A percentile compares a stretch with the other conserved stretches of the same genome.
Evolutionary conservation across 805 yeast genomes (phyloP).

Genomic region (Metschnikowia bowlesiae): DNA sequence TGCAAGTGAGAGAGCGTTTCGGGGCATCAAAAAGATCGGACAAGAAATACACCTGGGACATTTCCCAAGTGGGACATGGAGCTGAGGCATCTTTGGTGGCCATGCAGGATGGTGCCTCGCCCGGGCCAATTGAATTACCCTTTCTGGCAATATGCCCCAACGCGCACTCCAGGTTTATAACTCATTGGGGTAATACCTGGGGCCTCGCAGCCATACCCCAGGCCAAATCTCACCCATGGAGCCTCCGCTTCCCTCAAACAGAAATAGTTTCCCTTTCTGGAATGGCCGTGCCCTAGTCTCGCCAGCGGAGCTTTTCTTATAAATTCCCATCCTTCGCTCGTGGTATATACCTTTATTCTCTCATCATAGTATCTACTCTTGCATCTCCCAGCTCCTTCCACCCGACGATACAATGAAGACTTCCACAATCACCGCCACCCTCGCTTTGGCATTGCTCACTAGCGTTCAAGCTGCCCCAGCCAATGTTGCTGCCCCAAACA

Average conservation of each 20-base stretch:
- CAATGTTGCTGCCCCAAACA: conserved; percentile 6
- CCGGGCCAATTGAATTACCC: conserved; percentile 1
- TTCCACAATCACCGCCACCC: conserved; percentile 13
- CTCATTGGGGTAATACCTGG: neutral
- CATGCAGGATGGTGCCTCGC: neutral
- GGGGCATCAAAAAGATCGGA: neutral
- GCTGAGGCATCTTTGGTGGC: neutral
- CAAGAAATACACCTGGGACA: neutral
- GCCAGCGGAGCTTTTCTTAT: neutral
- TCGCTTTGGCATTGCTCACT: conserved; percentile 16
- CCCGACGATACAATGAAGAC: conserved; percentile 10
- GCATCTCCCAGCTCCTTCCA: neutral
- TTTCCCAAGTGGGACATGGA: neutral
- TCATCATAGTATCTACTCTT: neutral
- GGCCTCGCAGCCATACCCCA: neutral
- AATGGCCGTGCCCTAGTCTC: neutral
- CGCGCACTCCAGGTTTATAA: conserved; percentile 4
- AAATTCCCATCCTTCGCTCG: neutral
- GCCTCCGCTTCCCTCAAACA: conserved; percentile 2
- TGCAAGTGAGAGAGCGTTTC: neutral
- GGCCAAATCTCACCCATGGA: neutral
- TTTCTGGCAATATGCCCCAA: neutral
- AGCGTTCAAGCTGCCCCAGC: conserved; percentile 19
- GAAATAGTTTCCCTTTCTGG: conserved; percentile 1
- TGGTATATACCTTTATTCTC: neutral